Evolutionary conservation across 1,139 yeast species (phyloP).

Genomic region (Eremothecium cymbalariae): DNA sequence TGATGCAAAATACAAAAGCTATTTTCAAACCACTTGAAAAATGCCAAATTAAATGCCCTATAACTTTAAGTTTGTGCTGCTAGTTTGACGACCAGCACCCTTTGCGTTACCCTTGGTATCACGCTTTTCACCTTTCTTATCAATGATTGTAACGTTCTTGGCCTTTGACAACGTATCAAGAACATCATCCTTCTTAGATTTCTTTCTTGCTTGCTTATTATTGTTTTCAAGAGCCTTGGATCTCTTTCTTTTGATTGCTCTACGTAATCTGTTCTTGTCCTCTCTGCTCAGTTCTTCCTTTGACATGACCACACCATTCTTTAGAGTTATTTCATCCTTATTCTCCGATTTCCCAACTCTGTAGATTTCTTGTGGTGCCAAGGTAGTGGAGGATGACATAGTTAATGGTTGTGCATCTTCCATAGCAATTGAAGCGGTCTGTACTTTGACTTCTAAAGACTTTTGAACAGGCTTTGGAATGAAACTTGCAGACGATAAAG

Average conservation of each 20-base stretch:
- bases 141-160: constrained; percentile 72
- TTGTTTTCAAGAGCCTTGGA: constrained; percentile 45
- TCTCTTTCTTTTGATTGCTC: constrained; percentile 78
- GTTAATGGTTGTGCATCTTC: constrained; percentile 96
- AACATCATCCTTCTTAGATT: constrained; percentile 53
- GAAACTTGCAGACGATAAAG: constrained; percentile 86
- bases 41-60: constrained; percentile 9
- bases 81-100: constrained; percentile 31
- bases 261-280: constrained; percentile 78
- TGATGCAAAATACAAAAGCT: background rate
- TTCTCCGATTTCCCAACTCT: constrained; percentile 44
- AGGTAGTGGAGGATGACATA: constrained; percentile 59
- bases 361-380: constrained; percentile 97
- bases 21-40: constrained; percentile 1
- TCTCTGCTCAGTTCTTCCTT: constrained; percentile 79
- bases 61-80: constrained; percentile 28
- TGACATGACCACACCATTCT: constrained; percentile 75
- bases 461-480: constrained; percentile 86
- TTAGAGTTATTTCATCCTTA: constrained; percentile 59
- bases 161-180: constrained; percentile 67
- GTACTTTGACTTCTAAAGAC: constrained; percentile 69
- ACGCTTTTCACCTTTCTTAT: constrained; percentile 66
- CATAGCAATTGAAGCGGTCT: constrained; percentile 75
- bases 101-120: constrained; percentile 65
- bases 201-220: constrained; percentile 37